Evolutionary conservation across 2,329 filamentous ascomycete genomes (phyloP), one percentile per base, ranked within the genome.

Genomic region (Trichoderma simmonsii): DNA sequence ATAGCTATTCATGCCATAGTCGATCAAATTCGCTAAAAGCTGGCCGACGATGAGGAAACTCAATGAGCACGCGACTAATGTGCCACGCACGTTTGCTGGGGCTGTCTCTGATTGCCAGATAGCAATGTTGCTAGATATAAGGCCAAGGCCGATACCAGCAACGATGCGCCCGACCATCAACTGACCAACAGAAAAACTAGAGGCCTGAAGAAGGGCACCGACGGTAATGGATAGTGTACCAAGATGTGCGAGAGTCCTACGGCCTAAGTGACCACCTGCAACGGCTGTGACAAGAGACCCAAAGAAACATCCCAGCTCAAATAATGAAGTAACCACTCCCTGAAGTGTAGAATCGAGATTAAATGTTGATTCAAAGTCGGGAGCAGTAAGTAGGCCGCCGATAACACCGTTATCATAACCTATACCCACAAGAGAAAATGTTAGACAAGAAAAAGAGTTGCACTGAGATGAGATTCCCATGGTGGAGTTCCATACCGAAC

Each of bases 131-230:
- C 57, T 56, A 3, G 57, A 39, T 24, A 66, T 66, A 15, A 48
- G 11, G 9, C 61, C 34, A n/a, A 59, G 24, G 12, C 71, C 39
- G 8, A 70, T 39, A 6, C 85, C 85, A 0, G 85, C 83, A 11
- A 87, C 79, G 32, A 86, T 81, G 14, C 85, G 79, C 2, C 83
- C 85, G 8, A 85, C 79, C 43, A 85, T 82, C 71, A 86, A 80
- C 69, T 85, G 84, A 1, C 83, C 75, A 6, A 82, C 80, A n/a
- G 77, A 79, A 73, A 81, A 85, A 1, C 83, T 81, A 0, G 83
- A 79, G 3, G 83, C 80, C 75, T 86, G 85, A 4, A 87, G 78
- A 4, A 82, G 73, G 2, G 84, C 84, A 5, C 85, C 85, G 1
- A 82, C 67, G n/a, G 82, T 81, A 81, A 86, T 83, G 73, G 86